Conservation (phyloP, 495 filamentous ascomycete species). For the Cenococcum geophilum region DNA sequence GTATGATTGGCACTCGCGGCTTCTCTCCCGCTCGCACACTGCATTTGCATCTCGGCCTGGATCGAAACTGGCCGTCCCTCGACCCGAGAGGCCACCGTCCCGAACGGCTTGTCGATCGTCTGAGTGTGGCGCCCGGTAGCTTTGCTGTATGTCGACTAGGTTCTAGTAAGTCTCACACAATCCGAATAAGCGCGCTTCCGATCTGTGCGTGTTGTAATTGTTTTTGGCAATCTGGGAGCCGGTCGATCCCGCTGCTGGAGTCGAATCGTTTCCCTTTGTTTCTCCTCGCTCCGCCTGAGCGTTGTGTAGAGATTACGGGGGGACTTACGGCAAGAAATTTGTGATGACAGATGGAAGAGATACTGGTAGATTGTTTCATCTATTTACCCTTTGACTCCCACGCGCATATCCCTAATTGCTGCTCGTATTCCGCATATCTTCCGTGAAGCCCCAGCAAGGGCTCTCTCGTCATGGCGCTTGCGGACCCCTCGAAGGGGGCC, state of each 20-base stretch:
- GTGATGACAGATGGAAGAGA: neutral
- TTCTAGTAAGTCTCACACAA: neutral
- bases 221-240: neutral
- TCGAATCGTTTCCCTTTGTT: no score
- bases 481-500: neutral
- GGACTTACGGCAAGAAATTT: neutral
- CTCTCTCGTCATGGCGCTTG: neutral
- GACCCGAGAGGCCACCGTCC: neutral
- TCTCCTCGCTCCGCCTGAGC: no score
- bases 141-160: neutral
- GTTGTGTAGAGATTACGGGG: neutral
- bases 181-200: neutral
- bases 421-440: neutral
- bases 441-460: neutral
- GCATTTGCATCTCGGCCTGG: neutral
- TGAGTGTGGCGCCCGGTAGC: neutral
- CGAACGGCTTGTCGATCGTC: neutral
- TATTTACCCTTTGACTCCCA: neutral
- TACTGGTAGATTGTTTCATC: slow-evolving; percentile 2
- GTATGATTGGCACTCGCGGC: neutral
- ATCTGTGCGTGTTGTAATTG: neutral
- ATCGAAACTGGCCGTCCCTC: neutral
- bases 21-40: neutral
- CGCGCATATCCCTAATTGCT: neutral
- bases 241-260: neutral